Conservation (phyloP, 768 basidiomycete genomes). For the Lentinula sp. region DNA sequence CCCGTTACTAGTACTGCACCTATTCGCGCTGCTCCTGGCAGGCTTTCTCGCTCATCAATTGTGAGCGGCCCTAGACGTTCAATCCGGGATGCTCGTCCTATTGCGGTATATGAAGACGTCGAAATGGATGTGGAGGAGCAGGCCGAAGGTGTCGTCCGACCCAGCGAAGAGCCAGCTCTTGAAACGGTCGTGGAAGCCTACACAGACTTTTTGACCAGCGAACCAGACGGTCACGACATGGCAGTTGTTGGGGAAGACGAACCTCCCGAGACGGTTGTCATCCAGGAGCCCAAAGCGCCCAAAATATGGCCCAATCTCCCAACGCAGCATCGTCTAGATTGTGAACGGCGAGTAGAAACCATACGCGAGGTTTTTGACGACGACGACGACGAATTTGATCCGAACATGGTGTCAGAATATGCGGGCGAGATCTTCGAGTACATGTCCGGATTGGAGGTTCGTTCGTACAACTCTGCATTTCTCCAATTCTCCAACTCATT, state of each 20-base stretch:
- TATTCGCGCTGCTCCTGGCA: constrained; percentile 24
- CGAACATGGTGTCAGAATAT: constrained; percentile 97
- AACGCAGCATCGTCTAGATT: constrained; percentile 52
- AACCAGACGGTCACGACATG: constrained; percentile 63
- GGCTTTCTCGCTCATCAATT: constrained; percentile 10
- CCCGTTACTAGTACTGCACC: constrained; percentile 36
- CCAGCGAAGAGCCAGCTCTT: constrained; percentile 12
- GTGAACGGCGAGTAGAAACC: constrained; percentile 55
- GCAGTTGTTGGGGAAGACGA: constrained; percentile 37
- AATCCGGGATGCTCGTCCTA: constrained; percentile 37
- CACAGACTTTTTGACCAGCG: constrained; percentile 32
- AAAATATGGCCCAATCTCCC: constrained; percentile 73
- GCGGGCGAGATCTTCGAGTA: constrained; percentile 97
- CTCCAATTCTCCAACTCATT: neutral
- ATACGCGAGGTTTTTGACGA: constrained; percentile 69
- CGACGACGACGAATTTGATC: constrained; percentile 69
- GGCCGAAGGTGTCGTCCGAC: constrained; percentile 12
- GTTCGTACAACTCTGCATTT: constrained; percentile 15
- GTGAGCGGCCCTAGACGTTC: constrained; percentile 19
- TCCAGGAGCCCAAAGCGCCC: constrained; percentile 29
- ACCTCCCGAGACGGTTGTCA: constrained; percentile 19
- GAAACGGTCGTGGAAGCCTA: constrained; percentile 36
- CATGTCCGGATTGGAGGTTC: constrained; percentile 89
- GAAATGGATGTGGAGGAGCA: constrained; percentile 63
- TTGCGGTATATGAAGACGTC: constrained; percentile 31